Conservation (phyloP, 306 rosid species). For the Acacia melanoxylon region DNA sequence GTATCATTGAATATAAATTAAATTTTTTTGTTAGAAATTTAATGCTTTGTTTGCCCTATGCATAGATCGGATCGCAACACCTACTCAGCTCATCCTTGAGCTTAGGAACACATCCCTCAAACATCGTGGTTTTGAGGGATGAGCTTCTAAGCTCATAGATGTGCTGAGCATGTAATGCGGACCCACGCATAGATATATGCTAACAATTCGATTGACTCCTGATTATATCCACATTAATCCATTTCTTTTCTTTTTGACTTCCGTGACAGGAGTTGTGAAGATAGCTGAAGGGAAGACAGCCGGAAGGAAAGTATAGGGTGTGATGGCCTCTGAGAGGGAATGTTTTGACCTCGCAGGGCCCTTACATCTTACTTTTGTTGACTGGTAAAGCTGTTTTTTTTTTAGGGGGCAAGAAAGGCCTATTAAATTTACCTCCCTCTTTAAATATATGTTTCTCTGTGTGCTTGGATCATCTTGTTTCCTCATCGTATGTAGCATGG, state of each 20-base stretch:
- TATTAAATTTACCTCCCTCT: not conserved
- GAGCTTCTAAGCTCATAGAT: too few relatives aligned
- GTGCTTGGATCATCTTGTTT: constrained; percentile 10
- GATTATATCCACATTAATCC: not conserved
- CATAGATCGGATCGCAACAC: too few relatives aligned
- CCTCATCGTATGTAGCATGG: not conserved
- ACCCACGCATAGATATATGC: not conserved
- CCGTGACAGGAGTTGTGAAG: constrained; percentile 33
- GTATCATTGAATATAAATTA: too few relatives aligned
- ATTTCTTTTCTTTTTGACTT: not conserved
- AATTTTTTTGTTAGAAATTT: not conserved
- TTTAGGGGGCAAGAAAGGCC: not conserved
- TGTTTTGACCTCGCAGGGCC: constrained; percentile 77
- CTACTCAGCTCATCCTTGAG: too few relatives aligned
- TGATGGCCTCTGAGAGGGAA: constrained; percentile 78
- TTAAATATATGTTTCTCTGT: not conserved
- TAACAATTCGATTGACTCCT: not conserved
- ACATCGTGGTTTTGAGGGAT: too few relatives aligned
- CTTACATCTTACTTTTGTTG: constrained; percentile 62
- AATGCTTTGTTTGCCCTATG: not conserved
- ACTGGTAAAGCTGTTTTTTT: constrained; percentile 57
- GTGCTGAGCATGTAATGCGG: too few relatives aligned
- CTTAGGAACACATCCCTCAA: too few relatives aligned
- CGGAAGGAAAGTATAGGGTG: constrained; percentile 5
- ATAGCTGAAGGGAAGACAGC: constrained; percentile 29